Base-by-base conservation (phyloP, 495 filamentous ascomycete species). In the Aspergillus avenaceus region DNA sequence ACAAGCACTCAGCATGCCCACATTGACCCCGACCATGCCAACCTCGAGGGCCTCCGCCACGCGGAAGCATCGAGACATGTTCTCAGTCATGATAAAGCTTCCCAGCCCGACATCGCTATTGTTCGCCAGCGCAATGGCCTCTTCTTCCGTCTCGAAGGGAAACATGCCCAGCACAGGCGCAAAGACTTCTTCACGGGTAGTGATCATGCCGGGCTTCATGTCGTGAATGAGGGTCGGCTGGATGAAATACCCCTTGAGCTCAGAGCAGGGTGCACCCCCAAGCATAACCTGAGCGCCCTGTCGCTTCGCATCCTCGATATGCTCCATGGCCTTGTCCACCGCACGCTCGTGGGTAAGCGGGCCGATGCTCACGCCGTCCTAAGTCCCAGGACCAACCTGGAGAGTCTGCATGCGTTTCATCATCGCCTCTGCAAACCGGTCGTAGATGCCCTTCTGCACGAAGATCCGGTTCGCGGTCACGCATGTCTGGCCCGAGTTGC, bases 281-380 rank as follows among this genome's bases (percentile, higher is more conserved):
- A 75, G 83, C 5, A 86, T 84, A 41, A 92, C 28, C 0, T 16
- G 31, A 2, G 37, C 83, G 5, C 81, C 80, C 34, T 76, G 63
- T 27, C 61, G 60, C 42, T 69, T 63, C 16, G 82, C 83, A 54
- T 85, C 78, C 23, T 72, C 64, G 29, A 83, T 69, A 44, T 83
- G 75, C n/a, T 58, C 61, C 3, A 63, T 54, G 2, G 72, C 73
- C 54, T 83, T 84, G 16, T 79, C 77, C 23, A 84, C 49, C 19
- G 73, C 71, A 8, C 70, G 64, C 4, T 72, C 65, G 1, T 76
- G 78, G 3, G 81, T 84, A 2, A 85, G 67, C 2, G 81, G 77
- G 0, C 83, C 84, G 58, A 84, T 77, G 0, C 76, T 81, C 4
- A 71, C 75, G 18, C 46, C 60, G n/a, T n/a, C n/a, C n/a, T n/a